These are phyloP conservation scores for Beta macrorhiza DNA, from an alignment of 179 eudicot species.

Conservation along the genomic window DNA sequence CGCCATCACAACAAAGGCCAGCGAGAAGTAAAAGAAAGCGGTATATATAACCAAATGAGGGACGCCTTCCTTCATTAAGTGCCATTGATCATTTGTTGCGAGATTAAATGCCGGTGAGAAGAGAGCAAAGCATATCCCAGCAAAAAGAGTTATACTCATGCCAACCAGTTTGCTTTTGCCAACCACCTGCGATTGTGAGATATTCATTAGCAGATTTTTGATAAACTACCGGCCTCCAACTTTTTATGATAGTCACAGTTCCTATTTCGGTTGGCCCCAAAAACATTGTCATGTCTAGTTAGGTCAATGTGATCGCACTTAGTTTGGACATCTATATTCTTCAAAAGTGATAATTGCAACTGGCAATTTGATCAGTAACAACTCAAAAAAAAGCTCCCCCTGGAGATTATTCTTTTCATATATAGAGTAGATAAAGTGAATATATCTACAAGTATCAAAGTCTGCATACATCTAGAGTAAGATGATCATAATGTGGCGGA, in stretches of 20 bases:
- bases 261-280: neutral
- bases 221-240: neutral
- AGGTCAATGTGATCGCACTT: neutral
- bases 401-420: neutral
- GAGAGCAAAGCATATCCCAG: conserved; percentile 78
- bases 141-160: conserved; percentile 71
- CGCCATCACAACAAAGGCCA: conserved; percentile 72
- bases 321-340: conserved; percentile 2
- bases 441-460: neutral
- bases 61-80: conserved; percentile 43
- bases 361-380: conserved; percentile 7
- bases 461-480: neutral
- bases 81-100: conserved; percentile 93
- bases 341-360: conserved; percentile 11
- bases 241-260: conserved; percentile 3
- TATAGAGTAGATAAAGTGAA: neutral
- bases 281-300: neutral
- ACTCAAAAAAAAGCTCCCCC: neutral
- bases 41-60: conserved; percentile 47
- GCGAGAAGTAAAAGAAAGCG: conserved; percentile 64
- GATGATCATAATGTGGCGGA: neutral
- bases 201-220: neutral
- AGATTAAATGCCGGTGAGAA: conserved; percentile 91
- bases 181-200: conserved; percentile 51
- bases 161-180: conserved; percentile 73